Evolutionary conservation across 768 basidiomycete species (phyloP).

Genomic region (Ramaria rubella): DNA sequence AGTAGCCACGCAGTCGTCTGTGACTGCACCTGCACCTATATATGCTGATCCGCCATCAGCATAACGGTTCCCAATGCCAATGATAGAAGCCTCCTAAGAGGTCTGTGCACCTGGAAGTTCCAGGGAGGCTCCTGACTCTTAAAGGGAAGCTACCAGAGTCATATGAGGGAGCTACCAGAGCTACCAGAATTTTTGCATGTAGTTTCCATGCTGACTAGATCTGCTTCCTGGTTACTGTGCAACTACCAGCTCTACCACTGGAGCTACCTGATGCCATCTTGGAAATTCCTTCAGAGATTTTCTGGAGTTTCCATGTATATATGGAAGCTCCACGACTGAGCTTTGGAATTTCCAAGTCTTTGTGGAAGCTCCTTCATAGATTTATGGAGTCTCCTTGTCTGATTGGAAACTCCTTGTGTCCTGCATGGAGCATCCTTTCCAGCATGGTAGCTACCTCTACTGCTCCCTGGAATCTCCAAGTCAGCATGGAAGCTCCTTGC

Average conservation of each 20-base stretch:
- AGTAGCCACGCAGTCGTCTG: too few species aligned
- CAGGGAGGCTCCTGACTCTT: not conserved
- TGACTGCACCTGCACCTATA: too few species aligned
- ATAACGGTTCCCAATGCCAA: too few species aligned
- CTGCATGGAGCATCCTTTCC: not conserved
- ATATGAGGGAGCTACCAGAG: not conserved
- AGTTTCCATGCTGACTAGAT: not conserved
- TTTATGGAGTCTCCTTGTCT: not conserved
- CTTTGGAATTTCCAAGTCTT: not conserved
- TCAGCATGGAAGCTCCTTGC: too few species aligned
- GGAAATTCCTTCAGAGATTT: not conserved
- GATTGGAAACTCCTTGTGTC: not conserved
- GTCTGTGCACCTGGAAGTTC: not conserved
- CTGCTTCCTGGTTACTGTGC: not conserved
- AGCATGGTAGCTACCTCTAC: not conserved
- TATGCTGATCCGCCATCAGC: too few species aligned
- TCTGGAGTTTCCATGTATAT: not conserved
- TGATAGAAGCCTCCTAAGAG: not conserved
- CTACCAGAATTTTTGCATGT: not conserved
- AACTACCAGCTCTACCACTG: not conserved
- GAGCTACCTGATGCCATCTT: not conserved
- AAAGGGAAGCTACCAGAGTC: not conserved
- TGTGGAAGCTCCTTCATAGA: not conserved
- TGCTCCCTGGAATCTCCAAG: not conserved
- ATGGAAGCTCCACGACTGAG: not conserved